Evolutionary conservation across 2,329 filamentous ascomycete species (phyloP), one percentile per base, ranked within the genome.

Genomic region (Grosmannia clavigera): DNA sequence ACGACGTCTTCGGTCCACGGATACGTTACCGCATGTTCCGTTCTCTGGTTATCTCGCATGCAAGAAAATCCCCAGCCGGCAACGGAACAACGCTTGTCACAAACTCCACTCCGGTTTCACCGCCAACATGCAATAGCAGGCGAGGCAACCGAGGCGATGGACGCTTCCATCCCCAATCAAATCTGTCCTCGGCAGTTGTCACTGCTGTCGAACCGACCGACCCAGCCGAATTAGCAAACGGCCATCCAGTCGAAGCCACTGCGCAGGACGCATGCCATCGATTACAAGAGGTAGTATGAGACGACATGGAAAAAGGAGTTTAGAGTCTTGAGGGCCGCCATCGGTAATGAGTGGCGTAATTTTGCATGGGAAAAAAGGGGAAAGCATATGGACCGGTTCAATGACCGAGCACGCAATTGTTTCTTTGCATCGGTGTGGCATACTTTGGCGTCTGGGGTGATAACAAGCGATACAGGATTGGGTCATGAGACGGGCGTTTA

Each of bases 121-220:
- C 27, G 51, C 51, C 51, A 31, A 16, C 10, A 16, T 40, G 25
- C 33, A 19, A 53, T 10, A 53, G 46, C 57, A 52, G 56, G n/a
- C 54, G 40, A n/a, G 62, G 63, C 51, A 58, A 48, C 27, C 52
- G 43, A 22, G 62, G 61, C 48, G 19, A 55, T 3, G 11, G 53
- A n/a, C 10, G 5, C 19, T 16, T 55, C 16, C 53, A 22, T 11
- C 33, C 57, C 46, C 53, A 38, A 48, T n/a, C 50, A 33, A 55
- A 27, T 62, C 61, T 48, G 43, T 43, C 35, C 38, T 19, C 54
- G 12, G 5, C 54, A 29, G 54, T 40, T 38, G 33, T 31, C 5
- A 46, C 54, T 2, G 10, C 16, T 12, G 22, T 56, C 1, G 54
- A 56, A 6, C 16, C 38, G 10, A 10, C 10, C 19, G 54, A 43